Evolutionary conservation across 805 yeast species (phyloP).

Genomic region (Isabelozyma heimii): DNA sequence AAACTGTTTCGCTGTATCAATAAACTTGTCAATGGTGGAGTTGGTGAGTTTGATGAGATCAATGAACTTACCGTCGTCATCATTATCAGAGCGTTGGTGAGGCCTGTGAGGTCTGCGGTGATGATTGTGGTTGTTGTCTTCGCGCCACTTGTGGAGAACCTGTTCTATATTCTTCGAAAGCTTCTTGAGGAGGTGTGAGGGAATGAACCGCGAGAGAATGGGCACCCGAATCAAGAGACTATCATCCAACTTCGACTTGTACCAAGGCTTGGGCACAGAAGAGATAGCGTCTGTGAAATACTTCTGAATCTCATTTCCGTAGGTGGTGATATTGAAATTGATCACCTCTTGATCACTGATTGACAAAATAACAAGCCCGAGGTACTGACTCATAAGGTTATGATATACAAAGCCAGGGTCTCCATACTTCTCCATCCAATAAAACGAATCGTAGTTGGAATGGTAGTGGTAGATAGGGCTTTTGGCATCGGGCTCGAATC

Average conservation of each 20-base stretch:
- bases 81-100: neutral
- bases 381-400: constrained; percentile 54
- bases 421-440: constrained; percentile 52
- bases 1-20: constrained; percentile 5
- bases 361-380: constrained; percentile 53
- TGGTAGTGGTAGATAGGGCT: constrained; percentile 59
- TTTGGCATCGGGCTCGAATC: constrained; percentile 23
- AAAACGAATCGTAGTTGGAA: constrained; percentile 56
- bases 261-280: constrained; percentile 34
- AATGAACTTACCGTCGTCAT: neutral
- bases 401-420: constrained; percentile 56
- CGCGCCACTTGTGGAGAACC: neutral
- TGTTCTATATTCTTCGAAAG: neutral
- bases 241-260: neutral
- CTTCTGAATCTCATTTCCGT: constrained; percentile 40
- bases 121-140: neutral
- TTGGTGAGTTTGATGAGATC: neutral
- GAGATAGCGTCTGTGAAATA: constrained; percentile 31
- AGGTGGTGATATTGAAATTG: constrained; percentile 44
- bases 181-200: neutral
- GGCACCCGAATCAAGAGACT: neutral
- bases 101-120: neutral
- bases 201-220: neutral
- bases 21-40: constrained; percentile 2
- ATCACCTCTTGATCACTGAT: constrained; percentile 59